Conservation (phyloP, 768 basidiomycete genomes). For the Mycena alexandri region DNA sequence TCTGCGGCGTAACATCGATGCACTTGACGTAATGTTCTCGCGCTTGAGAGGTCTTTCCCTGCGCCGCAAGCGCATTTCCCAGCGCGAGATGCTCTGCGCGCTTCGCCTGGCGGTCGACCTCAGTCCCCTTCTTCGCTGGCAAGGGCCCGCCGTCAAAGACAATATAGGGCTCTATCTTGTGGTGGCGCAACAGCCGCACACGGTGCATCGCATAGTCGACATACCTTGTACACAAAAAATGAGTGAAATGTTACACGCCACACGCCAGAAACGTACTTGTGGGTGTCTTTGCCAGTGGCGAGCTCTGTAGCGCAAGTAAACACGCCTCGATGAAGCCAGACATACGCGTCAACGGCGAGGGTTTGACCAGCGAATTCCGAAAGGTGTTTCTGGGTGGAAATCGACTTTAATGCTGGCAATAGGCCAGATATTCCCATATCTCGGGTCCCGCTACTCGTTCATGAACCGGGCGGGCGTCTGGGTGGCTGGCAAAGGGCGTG, state of each 20-base stretch:
- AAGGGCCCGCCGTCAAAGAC: slow-evolving; percentile 98
- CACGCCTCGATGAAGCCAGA: slow-evolving; percentile 91
- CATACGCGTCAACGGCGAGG: slow-evolving; percentile 94
- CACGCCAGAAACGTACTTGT: slow-evolving; percentile 69
- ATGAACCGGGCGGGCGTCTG: too few relatives aligned
- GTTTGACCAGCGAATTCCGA: slow-evolving; percentile 88
- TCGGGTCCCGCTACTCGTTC: not conserved
- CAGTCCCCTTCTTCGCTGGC: slow-evolving; percentile 94
- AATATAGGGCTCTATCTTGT: slow-evolving; percentile 88
- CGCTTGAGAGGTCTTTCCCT: slow-evolving; percentile 86
- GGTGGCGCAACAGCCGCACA: slow-evolving; percentile 86
- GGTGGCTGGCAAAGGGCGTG: too few relatives aligned
- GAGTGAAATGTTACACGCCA: not conserved
- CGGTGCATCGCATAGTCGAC: slow-evolving; percentile 97
- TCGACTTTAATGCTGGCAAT: slow-evolving; percentile 90
- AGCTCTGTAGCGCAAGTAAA: slow-evolving; percentile 93
- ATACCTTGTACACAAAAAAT: slow-evolving; percentile 67
- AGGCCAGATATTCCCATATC: slow-evolving; percentile 91
- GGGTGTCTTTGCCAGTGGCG: slow-evolving; percentile 85
- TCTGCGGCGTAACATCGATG: slow-evolving; percentile 95
- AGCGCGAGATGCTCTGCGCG: slow-evolving; percentile 83
- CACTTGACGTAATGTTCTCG: slow-evolving; percentile 92
- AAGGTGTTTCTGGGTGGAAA: slow-evolving; percentile 82
- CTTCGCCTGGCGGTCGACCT: slow-evolving; percentile 79
- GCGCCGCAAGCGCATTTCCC: slow-evolving; percentile 78